Conservation (phyloP, 352 stramenopile genomes). For the Globisporangium acanthophoron region DNA sequence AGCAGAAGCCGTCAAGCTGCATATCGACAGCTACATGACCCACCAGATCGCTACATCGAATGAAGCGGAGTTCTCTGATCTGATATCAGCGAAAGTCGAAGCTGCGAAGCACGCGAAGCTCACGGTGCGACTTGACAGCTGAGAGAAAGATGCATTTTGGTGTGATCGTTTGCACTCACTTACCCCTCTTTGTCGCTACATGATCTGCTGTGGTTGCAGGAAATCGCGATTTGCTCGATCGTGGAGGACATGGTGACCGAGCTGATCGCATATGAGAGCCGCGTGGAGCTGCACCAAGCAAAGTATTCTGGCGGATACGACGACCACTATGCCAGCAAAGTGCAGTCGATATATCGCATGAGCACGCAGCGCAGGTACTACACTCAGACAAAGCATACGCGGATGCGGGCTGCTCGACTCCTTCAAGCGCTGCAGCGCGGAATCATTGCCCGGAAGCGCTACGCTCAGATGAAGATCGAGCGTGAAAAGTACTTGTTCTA, state of each 20-base stretch:
- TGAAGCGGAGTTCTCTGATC: constrained; percentile 16
- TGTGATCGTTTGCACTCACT: background rate
- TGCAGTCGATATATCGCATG: constrained; percentile 71
- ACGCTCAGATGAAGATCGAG: constrained; percentile 50
- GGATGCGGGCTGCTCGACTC: constrained; percentile 44
- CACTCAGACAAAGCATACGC: constrained; percentile 30
- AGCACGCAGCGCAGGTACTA: constrained; percentile 58
- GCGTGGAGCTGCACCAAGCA: constrained; percentile 40
- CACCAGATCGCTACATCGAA: constrained; percentile 12
- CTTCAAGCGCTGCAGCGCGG: constrained; percentile 67
- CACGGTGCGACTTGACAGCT: constrained; percentile 14
- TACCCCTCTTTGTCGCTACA: background rate
- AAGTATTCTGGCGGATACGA: constrained; percentile 57
- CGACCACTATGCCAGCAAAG: constrained; percentile 64
- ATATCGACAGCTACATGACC: constrained; percentile 31
- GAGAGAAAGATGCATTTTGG: background rate
- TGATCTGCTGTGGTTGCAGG: constrained; percentile 15
- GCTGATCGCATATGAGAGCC: constrained; percentile 50
- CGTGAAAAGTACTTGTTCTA: constrained; percentile 60
- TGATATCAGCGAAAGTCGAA: constrained; percentile 23
- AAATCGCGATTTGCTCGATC: constrained; percentile 42
- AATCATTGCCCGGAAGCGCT: constrained; percentile 45
- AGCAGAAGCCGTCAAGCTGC: constrained; percentile 33
- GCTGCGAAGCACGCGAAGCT: constrained; percentile 33
- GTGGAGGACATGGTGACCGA: constrained; percentile 57